Base-by-base conservation (phyloP, 352 stramenopile species). In the Poterioochromonas sp. region DNA sequence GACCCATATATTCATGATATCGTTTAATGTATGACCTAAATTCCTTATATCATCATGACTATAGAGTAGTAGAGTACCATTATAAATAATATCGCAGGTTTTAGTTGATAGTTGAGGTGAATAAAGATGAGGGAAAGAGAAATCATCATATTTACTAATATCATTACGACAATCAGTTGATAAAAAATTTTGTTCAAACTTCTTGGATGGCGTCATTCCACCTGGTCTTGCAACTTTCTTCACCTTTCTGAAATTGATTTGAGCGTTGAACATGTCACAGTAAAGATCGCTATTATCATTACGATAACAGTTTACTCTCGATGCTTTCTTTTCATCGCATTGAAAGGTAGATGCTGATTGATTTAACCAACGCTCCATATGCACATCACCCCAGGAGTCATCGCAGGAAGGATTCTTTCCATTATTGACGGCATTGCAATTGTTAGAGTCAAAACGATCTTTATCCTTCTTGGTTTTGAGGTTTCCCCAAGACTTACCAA, bases 21-120 rank as follows among this genome's bases (percentile, higher is more conserved):
- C 65, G 40, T 74, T 74, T 37, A 74, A 44, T 15, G 37, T 58
- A 74, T 74, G 65, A 1, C 65, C 41, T n/a, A 74, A 8, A 54
- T 74, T 74, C 18, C 49, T 11, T 12, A 76, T 76, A 63, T 76
- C 69, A 43, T 76, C 69, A 43, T 76, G 69, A 40, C 35, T 65
- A 29, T 64, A 76, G 3, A 63, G 12, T 18, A 76, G 44, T 29
- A 76, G 32, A 29, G 69, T 76, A 3, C 49, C 69, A 34, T 76
- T 68, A 40, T 63, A 63, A 20, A 76, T 35, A 41, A 32, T 8
- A 76, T 76, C 69, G 37, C 69, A 76, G 11, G 8, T 41, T 15
- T 22, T 18, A 22, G 62, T 43, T 22, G 62, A 71, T 22, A 71
- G 20, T 12, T 12, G 26, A 8, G 62, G n/a, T 41, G 62, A 71